Evolutionary conservation across 2,329 filamentous ascomycete genomes (phyloP), one percentile per base, ranked within the genome.

Genomic region (Fusarium sp.): DNA sequence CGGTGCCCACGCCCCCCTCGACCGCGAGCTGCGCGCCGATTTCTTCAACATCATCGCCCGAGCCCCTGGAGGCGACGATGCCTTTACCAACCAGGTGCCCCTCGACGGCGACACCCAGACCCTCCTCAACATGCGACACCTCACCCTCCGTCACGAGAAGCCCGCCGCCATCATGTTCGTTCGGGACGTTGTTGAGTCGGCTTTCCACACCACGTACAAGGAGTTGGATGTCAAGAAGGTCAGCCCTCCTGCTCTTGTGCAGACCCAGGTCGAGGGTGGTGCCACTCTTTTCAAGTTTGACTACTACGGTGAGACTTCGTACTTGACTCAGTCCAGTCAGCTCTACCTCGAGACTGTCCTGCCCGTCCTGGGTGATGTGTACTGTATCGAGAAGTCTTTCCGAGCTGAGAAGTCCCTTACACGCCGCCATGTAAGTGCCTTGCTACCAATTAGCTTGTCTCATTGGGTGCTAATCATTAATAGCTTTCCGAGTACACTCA

Each of bases 351-450:
- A 99, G 87, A 99, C 96, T 35, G 94, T 92, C 75, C 87, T 99
- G 35, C 94, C 96, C 12, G 94, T 93, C 60, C 88, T 98, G 79
- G 96, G 96, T 77, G 94, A 98, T 81, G 95, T 98, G 62, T 99
- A 97, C 89, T 98, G 96, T 82, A 96, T 99, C 79, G 95, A 98
- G 84, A 98, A 98, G 83, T 98, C 96, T 2, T 99, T 99, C 92
- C 95, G 96, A 71, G 96, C 96, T 16, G 96, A 99, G 85, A 98
- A 98, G 86, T 96, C 93, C 8, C 88, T 98, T 66, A 99, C 96
- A 58, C 93, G 96, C 71, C 94, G 96, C 79, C 96, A 99, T 82
- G 70, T 72, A 72, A 73, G 70, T 73, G 22, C 16, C 5, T 42
- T 6, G 6, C 2, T 35, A 7, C 9, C 29, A 35, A 56, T n/a